Evolutionary conservation across 306 rosid species (phyloP).

Genomic region (Carpinus fangiana): DNA sequence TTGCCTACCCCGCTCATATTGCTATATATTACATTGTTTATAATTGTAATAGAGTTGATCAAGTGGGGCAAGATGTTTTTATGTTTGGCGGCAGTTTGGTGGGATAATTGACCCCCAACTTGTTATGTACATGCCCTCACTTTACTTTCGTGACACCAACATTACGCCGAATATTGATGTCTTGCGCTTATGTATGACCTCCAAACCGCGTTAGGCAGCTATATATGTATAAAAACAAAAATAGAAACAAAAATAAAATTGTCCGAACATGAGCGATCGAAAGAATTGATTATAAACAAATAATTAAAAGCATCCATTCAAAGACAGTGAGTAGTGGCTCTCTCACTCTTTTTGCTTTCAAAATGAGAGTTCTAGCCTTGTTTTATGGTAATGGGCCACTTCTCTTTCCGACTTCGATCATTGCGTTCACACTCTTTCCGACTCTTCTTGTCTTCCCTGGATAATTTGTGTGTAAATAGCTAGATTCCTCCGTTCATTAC

Average conservation of each 20-base stretch:
- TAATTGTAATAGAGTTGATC: too few relatives aligned
- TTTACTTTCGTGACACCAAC: neutral
- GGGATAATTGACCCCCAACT: neutral
- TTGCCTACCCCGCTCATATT: too few relatives aligned
- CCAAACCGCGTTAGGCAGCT: too few relatives aligned
- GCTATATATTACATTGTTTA: too few relatives aligned
- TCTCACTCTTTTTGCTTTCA: neutral
- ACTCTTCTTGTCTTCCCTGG: slow-evolving; percentile 1
- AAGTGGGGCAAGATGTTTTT: too few relatives aligned
- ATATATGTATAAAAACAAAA: too few relatives aligned
- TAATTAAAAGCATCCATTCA: neutral
- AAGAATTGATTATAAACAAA: too few relatives aligned
- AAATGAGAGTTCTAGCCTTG: neutral
- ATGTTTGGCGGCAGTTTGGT: neutral
- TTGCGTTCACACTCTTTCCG: slow-evolving; percentile 33
- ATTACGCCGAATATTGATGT: neutral
- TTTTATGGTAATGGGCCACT: slow-evolving; percentile 20
- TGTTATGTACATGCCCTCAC: neutral
- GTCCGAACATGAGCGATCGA: too few relatives aligned
- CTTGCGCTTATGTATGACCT: too few relatives aligned
- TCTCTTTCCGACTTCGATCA: slow-evolving; percentile 12
- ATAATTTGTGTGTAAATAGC: too few relatives aligned
- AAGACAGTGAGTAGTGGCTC: neutral
- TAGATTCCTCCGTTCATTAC: too few relatives aligned
- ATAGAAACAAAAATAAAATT: too few relatives aligned